These are phyloP conservation scores for Sporothrix phasma DNA, from an alignment of 2,329 filamentous ascomycete genomes.

Conservation along the genomic window DNA sequence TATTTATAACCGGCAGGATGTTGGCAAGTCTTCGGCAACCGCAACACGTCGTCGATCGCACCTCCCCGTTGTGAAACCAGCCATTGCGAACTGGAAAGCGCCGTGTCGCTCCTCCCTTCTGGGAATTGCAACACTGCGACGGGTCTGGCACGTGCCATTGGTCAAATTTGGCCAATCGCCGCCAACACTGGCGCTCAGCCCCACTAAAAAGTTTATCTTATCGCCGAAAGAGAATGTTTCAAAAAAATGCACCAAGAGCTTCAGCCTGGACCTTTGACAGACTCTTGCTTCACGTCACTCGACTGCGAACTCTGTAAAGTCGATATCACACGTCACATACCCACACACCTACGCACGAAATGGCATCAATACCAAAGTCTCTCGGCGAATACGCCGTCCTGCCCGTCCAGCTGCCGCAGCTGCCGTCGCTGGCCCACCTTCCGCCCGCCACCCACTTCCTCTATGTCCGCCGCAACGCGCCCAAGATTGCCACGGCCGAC, in stretches of 20 bases:
- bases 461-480: slow-evolving; percentile 75
- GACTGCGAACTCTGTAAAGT: background rate
- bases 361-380: slow-evolving; percentile 26
- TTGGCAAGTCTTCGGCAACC: background rate
- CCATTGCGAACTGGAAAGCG: background rate
- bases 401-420: slow-evolving; percentile 54
- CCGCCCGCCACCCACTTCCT: slow-evolving; percentile 64
- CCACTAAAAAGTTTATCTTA: slow-evolving; percentile 14
- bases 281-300: background rate
- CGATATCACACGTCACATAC: slow-evolving; percentile 3
- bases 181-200: no score
- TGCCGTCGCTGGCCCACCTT: slow-evolving; percentile 46
- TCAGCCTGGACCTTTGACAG: background rate
- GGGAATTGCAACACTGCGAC: background rate
- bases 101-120: background rate
- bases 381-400: slow-evolving; percentile 58
- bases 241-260: background rate
- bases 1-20: background rate
- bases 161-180: no score
- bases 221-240: background rate
- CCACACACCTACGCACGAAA: slow-evolving; percentile 16
- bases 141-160: background rate
- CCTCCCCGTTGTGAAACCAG: background rate
- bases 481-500: slow-evolving; percentile 63
- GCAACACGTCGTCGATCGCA: background rate